Base-by-base conservation (phyloP, 2,329 filamentous ascomycete species). In the Hypoxylon sp. region DNA sequence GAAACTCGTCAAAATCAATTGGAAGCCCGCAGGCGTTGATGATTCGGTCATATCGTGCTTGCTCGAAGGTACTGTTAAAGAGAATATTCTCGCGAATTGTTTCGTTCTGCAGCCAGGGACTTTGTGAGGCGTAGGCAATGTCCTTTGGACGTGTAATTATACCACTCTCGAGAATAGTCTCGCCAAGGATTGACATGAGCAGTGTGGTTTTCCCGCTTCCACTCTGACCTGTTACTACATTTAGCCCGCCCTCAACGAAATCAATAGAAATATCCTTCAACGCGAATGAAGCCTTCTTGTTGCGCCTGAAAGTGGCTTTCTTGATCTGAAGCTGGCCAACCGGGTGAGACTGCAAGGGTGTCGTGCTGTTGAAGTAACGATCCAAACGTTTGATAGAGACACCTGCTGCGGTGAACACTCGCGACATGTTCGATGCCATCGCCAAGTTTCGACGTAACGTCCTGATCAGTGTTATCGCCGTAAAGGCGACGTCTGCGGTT, bases 181-280 rank as follows among this genome's bases (percentile, higher is more conserved):
- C 85, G 9, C 86, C 85, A 3, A 88, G 77, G 12, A 88, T 84
- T 2, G 84, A 81, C 54, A 85, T 75, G 23, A 88, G 76, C 2
- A 88, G 75, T 0, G 85, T 87, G 1, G 86, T 86, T 73, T 88
- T 88, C 5, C 86, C 86, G 64, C 83, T 83, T 6, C 86, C 86
- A 32, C 85, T 87, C 11, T 81, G 80, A 0, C 86, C 86, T 11
- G 81, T 82, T 2, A 88, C 73, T 1, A 86, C 84, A 58, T 86
- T 88, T 23, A 88, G 74, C 0, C 84, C 84, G 6, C 83, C 83
- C 30, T 85, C 79, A 6, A 83, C 81, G 67, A 88, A 88, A 48
- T 83, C 78, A 21, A 88, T 74, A 1, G 81, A 81, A 27, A 87
- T 77, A 23, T 85, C 75, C 37, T 80, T 79, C 3, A 88, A 77